Base-by-base conservation (phyloP, 495 filamentous ascomycete species). In the Tuber borchii region DNA sequence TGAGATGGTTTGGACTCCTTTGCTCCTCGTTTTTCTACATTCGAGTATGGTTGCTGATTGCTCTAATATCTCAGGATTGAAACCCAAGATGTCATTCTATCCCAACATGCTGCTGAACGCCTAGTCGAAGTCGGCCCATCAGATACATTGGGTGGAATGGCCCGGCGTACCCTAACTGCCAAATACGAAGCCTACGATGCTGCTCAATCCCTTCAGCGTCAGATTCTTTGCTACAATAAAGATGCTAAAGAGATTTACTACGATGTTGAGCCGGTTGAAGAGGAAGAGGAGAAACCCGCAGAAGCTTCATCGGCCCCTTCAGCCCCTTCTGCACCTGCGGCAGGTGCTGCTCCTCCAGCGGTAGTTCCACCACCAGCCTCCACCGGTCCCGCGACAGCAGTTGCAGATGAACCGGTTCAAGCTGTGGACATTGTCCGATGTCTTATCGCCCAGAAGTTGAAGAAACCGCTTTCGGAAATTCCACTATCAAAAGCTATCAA, bases 241-340 rank as follows among this genome's bases (percentile, higher is more conserved):
- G 95, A 99, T 83, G 93, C 94, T 16, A 97, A 97, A 84, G 95
- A 98, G 84, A 99, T 99, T 79, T 99, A 99, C 87, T 99, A 99
- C 84, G 94, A 97, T 84, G 93, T 97, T 56, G 95, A 99, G 82
- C 96, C 96, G 1, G 88, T 95, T 19, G 94, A 97, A 81, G 95
- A 99, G 68, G 94, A 97, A 85, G 88, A 90, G 37, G 91, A 90
- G 78, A 83, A 90, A 43, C 79, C 88, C 34, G 82, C 87, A 37
- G 85, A 87, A 73, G 82, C 86, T 42, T 81, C 88, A 19, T 85
- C 85, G 74, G 80, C 84, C 42, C 83, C 85, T 26, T 82, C 82
- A 51, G 84, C 87, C 69, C 76, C 85, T 31, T 82, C 89, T 61
- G 84, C 89, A 22, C 82, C 89, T 26, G 81, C 89, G 39, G 84